These are phyloP conservation scores for Pezicula radicicola DNA, from an alignment of 2,329 filamentous ascomycete genomes.

Conservation along the genomic window DNA sequence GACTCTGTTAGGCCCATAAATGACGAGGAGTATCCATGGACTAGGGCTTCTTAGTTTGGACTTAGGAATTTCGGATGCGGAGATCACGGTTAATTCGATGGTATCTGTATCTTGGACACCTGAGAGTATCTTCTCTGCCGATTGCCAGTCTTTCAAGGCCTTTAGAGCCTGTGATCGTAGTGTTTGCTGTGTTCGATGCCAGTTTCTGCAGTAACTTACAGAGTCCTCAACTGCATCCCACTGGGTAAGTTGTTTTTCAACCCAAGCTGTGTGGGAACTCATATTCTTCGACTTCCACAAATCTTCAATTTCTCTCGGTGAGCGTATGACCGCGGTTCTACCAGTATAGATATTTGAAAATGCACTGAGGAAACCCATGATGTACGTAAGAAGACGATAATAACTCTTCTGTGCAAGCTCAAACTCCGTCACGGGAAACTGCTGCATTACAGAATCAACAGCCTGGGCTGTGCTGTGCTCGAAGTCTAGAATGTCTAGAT, in stretches of 20 bases:
- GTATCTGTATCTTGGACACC: constrained; percentile 5
- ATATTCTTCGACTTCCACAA: constrained; percentile 13
- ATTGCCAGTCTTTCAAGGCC: constrained; percentile 11
- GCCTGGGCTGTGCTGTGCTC: constrained; percentile 11
- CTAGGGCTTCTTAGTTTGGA: constrained; percentile 8
- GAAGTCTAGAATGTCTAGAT: constrained; percentile 15
- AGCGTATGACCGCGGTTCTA: constrained; percentile 10
- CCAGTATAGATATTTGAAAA: constrained; percentile 13
- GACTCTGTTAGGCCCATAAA: constrained; percentile 7
- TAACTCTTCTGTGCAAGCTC: constrained; percentile 14
- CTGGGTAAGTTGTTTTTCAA: constrained; percentile 15
- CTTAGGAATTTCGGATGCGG: constrained; percentile 11
- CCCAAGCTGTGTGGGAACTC: constrained; percentile 12
- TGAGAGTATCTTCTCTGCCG: constrained; percentile 11
- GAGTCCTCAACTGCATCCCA: constrained; percentile 13
- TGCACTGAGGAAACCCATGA: constrained; percentile 15
- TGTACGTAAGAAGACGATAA: constrained; percentile 14
- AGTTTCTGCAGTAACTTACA: constrained; percentile 10
- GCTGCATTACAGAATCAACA: background rate
- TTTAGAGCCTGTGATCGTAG: constrained; percentile 10
- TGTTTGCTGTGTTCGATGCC: constrained; percentile 4
- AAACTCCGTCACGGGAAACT: constrained; percentile 12
- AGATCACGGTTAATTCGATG: constrained; percentile 13
- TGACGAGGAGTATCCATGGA: constrained; percentile 7
- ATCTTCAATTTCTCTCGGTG: constrained; percentile 8